Base-by-base conservation (phyloP, 495 filamentous ascomycete genomes). In the Platismatia glauca region DNA sequence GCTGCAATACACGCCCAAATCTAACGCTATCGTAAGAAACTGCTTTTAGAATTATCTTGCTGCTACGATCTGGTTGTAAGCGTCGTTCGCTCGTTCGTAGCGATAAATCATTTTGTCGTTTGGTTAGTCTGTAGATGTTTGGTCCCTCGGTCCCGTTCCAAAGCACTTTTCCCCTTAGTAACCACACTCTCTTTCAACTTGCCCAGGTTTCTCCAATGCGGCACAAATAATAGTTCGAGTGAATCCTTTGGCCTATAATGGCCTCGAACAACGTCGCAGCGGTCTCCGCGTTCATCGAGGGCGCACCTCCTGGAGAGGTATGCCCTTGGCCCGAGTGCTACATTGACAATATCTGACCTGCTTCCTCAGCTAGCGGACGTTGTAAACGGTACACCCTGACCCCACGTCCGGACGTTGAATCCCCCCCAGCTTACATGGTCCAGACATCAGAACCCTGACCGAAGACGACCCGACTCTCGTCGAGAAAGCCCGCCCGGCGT, bases 301-400 rank as follows among this genome's bases (percentile, higher is more conserved):
- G 90, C 73, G 90, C 94, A 70, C 94, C 94, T 50, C 95, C 95
- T 37, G 95, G 95, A 77, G 95, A 99, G 89, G 94, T 97, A 84
- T 68, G 80, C 71, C 61, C 38, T 62, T 27, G 1, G 22, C 46
- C 31, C 20, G 31, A 35, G 24, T 57, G 4, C 39, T 24, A 50
- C 43, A 20, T 35, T 33, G 43, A 39, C 39, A 33, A 58, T 33
- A 43, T 65, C 65, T 43, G 31, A 61, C 55, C 7, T 41, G 44
- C 34, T 35, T 33, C 50, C 57, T 58, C 66, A 98, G 94, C 85
- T 97, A 58, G 80, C 84, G 74, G 91, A 97, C 77, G 93, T 97
- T 59, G 81, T 96, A 55, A 85, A 89, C 72, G 93, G 93, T 95
- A 87, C 73, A 66, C 33, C 43, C 20, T 24, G 53, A 57, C 16